Conservation (phyloP, 331 rosid species). For the Saraca asoca region DNA sequence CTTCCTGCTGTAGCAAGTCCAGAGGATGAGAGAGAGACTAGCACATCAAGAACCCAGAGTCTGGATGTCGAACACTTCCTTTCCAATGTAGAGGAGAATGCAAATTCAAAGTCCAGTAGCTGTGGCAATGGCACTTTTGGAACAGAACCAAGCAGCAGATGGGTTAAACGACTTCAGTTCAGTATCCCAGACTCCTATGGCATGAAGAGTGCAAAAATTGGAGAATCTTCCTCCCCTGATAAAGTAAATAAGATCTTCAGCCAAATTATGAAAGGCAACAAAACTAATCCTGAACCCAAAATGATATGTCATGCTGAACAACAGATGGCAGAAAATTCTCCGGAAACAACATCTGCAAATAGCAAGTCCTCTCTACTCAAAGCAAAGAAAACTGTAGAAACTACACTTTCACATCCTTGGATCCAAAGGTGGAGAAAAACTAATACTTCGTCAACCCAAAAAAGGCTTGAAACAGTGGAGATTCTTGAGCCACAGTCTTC, state of each 20-base stretch:
- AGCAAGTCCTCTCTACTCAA: constrained; percentile 20
- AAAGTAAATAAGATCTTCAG: no score
- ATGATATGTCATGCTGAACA: constrained; percentile 35
- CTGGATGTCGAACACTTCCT: constrained; percentile 66
- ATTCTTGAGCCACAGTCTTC: constrained; percentile 42
- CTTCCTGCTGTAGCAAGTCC: constrained; percentile 44
- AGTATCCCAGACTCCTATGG: constrained; percentile 48
- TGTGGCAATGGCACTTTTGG: constrained; percentile 42
- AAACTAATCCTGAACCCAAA: no score
- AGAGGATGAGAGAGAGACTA: constrained; percentile 57
- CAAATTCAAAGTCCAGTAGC: constrained; percentile 45
- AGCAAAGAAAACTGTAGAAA: constrained; percentile 42
- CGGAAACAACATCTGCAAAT: neutral
- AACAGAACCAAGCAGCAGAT: constrained; percentile 60
- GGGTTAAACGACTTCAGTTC: constrained; percentile 80
- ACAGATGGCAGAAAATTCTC: constrained; percentile 29
- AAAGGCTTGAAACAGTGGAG: constrained; percentile 37
- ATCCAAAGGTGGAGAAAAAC: constrained; percentile 72
- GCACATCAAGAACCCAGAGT: constrained; percentile 84
- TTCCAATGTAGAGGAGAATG: constrained; percentile 51
- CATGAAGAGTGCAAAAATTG: no score
- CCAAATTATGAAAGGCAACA: no score
- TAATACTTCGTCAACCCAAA: no score
- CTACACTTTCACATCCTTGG: constrained; percentile 82
- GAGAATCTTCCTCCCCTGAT: no score